phyloP scores from a whole-genome alignment of 2,329 filamentous ascomycete genomes.

The Neonectria ditissima region DNA sequence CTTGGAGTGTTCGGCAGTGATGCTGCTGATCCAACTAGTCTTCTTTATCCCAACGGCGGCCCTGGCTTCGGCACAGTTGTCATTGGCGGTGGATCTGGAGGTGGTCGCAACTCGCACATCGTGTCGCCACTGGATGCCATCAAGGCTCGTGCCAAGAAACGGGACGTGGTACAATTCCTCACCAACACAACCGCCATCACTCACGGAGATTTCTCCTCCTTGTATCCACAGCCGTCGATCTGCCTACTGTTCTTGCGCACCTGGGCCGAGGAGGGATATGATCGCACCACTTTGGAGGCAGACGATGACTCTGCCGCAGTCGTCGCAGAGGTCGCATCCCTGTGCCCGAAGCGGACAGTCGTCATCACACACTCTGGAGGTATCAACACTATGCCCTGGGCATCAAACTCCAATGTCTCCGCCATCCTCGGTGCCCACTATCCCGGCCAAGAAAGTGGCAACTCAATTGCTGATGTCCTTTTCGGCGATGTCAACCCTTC shows the following conservation, averaged over 20 bases:
- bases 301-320: slow-evolving; percentile 68
- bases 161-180: slow-evolving; percentile 67
- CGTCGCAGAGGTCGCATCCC: slow-evolving; percentile 60
- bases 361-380: slow-evolving; percentile 71
- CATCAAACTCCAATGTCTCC: slow-evolving; percentile 71
- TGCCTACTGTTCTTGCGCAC: slow-evolving; percentile 75
- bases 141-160: slow-evolving; percentile 64
- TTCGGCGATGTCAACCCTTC: slow-evolving; percentile 68
- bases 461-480: slow-evolving; percentile 69
- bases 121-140: slow-evolving; percentile 75
- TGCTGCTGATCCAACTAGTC: slow-evolving; percentile 58
- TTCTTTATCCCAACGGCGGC: slow-evolving; percentile 59
- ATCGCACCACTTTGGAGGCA: slow-evolving; percentile 60
- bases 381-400: slow-evolving; percentile 66
- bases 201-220: slow-evolving; percentile 71
- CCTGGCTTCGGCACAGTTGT: slow-evolving; percentile 69
- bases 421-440: slow-evolving; percentile 71
- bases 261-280: slow-evolving; percentile 73
- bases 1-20: slow-evolving; percentile 73
- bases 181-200: slow-evolving; percentile 64
- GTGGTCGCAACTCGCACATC: slow-evolving; percentile 74
- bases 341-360: slow-evolving; percentile 59
- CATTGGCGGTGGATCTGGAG: slow-evolving; percentile 76
- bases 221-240: slow-evolving; percentile 68
- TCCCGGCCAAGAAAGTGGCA: slow-evolving; percentile 71